Percentiles rank a stretch among this genome's conserved stretches.
These are phyloP conservation scores for Hebeloma cylindrosporum DNA, from an alignment of 768 basidiomycete species.

Conservation along the genomic window DNA sequence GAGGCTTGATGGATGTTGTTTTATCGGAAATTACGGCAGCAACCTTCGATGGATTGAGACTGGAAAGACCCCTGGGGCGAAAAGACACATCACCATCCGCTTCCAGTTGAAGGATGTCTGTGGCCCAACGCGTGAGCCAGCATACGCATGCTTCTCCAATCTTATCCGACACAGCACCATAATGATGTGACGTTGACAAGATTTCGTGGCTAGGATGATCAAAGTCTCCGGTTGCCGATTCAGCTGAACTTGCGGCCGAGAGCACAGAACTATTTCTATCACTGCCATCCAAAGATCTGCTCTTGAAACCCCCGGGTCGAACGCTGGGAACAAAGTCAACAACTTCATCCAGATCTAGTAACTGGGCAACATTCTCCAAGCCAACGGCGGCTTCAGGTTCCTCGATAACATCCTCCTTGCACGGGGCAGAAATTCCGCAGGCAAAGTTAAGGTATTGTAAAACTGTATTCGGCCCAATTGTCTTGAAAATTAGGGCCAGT, in stretches of 20 bases:
- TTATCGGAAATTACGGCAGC: neutral
- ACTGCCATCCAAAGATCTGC: slow-evolving; percentile 7
- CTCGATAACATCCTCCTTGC: slow-evolving; percentile 24
- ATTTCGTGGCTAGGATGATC: slow-evolving; percentile 16
- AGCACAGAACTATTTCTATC: slow-evolving; percentile 1
- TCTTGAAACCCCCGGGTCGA: slow-evolving; percentile 15
- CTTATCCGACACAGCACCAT: slow-evolving; percentile 88
- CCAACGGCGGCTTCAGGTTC: slow-evolving; percentile 68
- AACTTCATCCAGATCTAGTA: slow-evolving; percentile 37
- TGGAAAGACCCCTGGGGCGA: slow-evolving; percentile 18
- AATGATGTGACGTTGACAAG: slow-evolving; percentile 58
- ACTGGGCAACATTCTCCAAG: slow-evolving; percentile 63
- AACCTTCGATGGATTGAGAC: slow-evolving; percentile 10
- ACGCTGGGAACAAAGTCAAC: neutral
- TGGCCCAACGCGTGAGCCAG: slow-evolving; percentile 87
- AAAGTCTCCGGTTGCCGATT: slow-evolving; percentile 18
- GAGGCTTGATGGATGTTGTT: slow-evolving; percentile 24
- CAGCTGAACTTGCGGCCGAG: slow-evolving; percentile 10
- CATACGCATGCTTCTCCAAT: slow-evolving; percentile 88
- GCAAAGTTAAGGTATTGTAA: slow-evolving; percentile 81
- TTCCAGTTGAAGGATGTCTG: slow-evolving; percentile 72
- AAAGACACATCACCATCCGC: slow-evolving; percentile 15
- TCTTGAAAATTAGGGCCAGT: slow-evolving; percentile 65
- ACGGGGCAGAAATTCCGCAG: slow-evolving; percentile 57
- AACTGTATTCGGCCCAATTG: slow-evolving; percentile 78